A percentile compares a stretch with the other conserved stretches of the same genome.
These are phyloP conservation scores for Leccinum broughii DNA, from an alignment of 768 basidiomycete genomes.

Conservation along the genomic window DNA sequence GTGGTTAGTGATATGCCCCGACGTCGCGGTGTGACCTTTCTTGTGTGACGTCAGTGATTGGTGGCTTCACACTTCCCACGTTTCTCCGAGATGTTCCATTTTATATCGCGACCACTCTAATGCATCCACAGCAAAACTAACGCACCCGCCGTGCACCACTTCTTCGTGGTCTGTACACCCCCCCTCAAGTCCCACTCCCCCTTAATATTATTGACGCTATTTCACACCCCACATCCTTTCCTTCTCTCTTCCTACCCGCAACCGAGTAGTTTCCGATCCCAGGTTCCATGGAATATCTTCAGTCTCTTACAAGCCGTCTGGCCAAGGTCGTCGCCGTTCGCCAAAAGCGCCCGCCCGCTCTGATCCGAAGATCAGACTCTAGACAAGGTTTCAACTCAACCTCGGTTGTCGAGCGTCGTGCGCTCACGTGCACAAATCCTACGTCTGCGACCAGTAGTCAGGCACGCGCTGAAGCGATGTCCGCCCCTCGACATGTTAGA, in stretches of 20 bases:
- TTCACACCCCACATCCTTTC: background rate
- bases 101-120: conserved; percentile 10
- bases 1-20: too few species aligned
- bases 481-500: conserved; percentile 12
- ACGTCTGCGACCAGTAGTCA: background rate
- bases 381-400: conserved; percentile 16
- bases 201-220: background rate
- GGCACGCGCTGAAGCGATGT: background rate
- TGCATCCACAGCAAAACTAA: conserved; percentile 24
- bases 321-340: conserved; percentile 27
- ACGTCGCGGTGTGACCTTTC: background rate
- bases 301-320: conserved; percentile 16
- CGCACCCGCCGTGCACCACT: conserved; percentile 13
- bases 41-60: background rate
- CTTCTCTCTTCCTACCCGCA: background rate
- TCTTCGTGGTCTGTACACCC: conserved; percentile 13
- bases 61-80: conserved; percentile 10
- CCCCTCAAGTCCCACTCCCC: background rate
- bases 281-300: conserved; percentile 25
- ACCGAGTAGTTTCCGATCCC: background rate
- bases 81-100: conserved; percentile 2
- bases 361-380: conserved; percentile 12
- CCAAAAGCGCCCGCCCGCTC: conserved; percentile 11
- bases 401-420: conserved; percentile 9
- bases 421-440: conserved; percentile 15